A percentile compares a stretch with the other conserved stretches of the same genome.
phyloP scores from a whole-genome alignment of 345 rosid species.

The Nasturtium officinale region DNA sequence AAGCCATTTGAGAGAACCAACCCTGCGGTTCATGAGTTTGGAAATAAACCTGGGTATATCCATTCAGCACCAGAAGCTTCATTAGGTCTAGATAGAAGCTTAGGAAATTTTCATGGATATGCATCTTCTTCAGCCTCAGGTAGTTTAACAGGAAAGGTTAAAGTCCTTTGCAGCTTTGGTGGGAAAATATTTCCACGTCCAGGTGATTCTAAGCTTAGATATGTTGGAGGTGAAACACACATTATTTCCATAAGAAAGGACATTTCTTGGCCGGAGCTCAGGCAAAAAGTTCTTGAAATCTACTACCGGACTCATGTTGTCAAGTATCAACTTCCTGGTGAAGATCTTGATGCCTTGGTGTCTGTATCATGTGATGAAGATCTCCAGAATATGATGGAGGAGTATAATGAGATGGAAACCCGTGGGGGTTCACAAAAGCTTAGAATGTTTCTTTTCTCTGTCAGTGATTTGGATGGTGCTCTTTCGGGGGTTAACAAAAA shows the following conservation, averaged over 20 bases:
- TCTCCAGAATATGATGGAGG: constrained; percentile 90
- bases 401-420: constrained; percentile 61
- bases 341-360: constrained; percentile 88
- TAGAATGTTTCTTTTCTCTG: constrained; percentile 72
- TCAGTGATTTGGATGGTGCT: constrained; percentile 67
- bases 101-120: constrained; percentile 45
- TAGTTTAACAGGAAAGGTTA: constrained; percentile 54
- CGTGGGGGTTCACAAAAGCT: constrained; percentile 65
- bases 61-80: constrained; percentile 55
- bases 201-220: constrained; percentile 83
- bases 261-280: constrained; percentile 66
- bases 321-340: constrained; percentile 94
- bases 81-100: constrained; percentile 45
- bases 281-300: constrained; percentile 61
- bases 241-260: constrained; percentile 67
- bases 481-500: constrained; percentile 52
- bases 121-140: constrained; percentile 53
- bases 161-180: constrained; percentile 88
- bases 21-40: constrained; percentile 44
- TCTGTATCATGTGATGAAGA: constrained; percentile 92
- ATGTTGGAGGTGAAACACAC: constrained; percentile 91
- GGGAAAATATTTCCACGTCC: constrained; percentile 88
- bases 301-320: constrained; percentile 64
- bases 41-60: constrained; percentile 52
- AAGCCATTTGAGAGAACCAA: constrained; percentile 55